phyloP scores from a whole-genome alignment of 371 early-diverging fungal genomes.

The Rhizopus microsporus region DNA sequence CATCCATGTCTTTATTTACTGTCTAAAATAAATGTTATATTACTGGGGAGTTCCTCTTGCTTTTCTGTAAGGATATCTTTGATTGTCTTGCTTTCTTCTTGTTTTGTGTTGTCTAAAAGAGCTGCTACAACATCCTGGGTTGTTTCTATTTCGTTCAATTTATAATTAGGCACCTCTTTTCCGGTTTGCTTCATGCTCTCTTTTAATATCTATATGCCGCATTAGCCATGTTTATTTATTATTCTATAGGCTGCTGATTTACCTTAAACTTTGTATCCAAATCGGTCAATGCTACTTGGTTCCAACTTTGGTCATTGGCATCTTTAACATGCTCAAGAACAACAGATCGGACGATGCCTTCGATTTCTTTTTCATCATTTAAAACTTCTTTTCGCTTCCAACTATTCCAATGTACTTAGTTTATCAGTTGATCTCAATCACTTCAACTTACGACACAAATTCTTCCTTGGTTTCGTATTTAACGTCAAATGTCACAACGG shows the following conservation, averaged over 20 bases:
- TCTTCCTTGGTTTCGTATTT: slow-evolving; percentile 32
- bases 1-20: too few species aligned
- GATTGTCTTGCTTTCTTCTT: too few species aligned
- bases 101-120: slow-evolving; percentile 16
- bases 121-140: slow-evolving; percentile 35
- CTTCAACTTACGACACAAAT: slow-evolving; percentile 30
- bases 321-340: slow-evolving; percentile 32
- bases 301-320: slow-evolving; percentile 34
- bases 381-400: slow-evolving; percentile 35
- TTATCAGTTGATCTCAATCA: not conserved
- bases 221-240: not conserved
- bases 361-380: slow-evolving; percentile 30
- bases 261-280: slow-evolving; percentile 40
- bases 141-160: slow-evolving; percentile 35
- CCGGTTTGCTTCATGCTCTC: slow-evolving; percentile 45
- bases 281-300: slow-evolving; percentile 21
- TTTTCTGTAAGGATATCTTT: too few species aligned
- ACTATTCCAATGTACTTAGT: slow-evolving; percentile 12
- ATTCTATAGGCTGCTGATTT: slow-evolving; percentile 3
- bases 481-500: slow-evolving; percentile 32
- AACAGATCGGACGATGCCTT: slow-evolving; percentile 29
- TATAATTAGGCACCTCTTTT: slow-evolving; percentile 40
- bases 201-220: slow-evolving; percentile 32
- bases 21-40: too few species aligned
- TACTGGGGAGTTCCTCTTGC: too few species aligned